A percentile compares a stretch with the other conserved stretches of the same genome.
Conservation (phyloP, 345 rosid genomes). For the Litchi chinensis region DNA sequence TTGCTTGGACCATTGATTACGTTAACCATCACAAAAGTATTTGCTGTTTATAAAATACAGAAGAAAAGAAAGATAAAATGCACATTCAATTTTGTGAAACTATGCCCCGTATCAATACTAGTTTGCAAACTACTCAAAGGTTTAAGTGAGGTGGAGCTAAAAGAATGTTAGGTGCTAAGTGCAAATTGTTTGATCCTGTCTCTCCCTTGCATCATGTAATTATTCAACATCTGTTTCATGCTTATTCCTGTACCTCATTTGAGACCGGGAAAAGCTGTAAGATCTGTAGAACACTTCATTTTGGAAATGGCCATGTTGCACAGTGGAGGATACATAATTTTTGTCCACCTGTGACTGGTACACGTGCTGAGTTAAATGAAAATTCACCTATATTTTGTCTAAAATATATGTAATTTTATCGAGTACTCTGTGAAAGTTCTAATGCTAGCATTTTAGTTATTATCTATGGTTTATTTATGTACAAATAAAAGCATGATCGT, state of each 20-base stretch:
- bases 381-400: too few species aligned
- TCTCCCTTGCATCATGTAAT: neutral
- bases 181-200: neutral
- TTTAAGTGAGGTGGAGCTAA: neutral
- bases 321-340: too few species aligned
- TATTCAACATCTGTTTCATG: neutral
- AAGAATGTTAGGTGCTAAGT: neutral
- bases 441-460: too few species aligned
- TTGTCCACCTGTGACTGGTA: too few species aligned
- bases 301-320: too few species aligned
- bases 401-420: too few species aligned
- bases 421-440: neutral
- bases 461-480: too few species aligned
- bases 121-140: neutral
- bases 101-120: neutral
- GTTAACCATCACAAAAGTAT: neutral
- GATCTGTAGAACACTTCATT: neutral
- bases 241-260: neutral
- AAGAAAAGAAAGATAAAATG: neutral
- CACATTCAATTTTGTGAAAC: neutral
- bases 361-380: too few species aligned
- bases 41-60: neutral
- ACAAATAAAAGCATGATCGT: neutral
- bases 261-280: neutral
- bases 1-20: constrained; percentile 20